These are phyloP conservation scores for Trichosporon asahii DNA, from an alignment of 1,284 basidiomycete species.

Conservation along the genomic window DNA sequence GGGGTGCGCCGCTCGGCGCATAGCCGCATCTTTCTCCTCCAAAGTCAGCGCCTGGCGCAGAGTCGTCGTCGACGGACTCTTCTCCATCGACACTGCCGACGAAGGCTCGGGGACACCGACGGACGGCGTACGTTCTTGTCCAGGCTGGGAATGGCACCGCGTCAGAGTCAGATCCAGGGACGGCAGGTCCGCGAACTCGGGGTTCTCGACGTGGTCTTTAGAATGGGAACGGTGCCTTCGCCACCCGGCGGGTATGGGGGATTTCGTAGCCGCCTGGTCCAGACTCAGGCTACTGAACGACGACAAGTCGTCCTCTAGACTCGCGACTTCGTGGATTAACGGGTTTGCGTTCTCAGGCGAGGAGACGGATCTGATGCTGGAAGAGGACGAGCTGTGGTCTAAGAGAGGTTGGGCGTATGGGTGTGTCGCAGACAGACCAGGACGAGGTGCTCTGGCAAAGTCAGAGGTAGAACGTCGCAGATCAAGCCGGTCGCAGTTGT, in stretches of 20 bases:
- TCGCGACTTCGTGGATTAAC: not conserved
- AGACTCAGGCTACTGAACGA: not conserved
- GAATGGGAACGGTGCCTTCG: not conserved
- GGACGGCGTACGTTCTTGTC: not conserved
- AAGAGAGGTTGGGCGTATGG: not conserved
- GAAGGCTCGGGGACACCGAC: not conserved
- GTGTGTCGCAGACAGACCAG: not conserved
- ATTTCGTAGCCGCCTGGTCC: not conserved
- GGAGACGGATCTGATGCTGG: not conserved
- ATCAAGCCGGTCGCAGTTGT: not conserved
- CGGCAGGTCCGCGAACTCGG: not conserved
- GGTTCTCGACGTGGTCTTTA: not conserved
- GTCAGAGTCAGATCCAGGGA: slow-evolving; percentile 4
- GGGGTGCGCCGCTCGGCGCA: not conserved
- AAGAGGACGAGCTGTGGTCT: not conserved
- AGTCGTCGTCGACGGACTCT: not conserved
- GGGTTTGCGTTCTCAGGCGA: not conserved
- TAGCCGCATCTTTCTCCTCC: not conserved
- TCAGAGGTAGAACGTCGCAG: not conserved
- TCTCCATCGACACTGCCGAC: not conserved
- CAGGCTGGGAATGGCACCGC: not conserved
- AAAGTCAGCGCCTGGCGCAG: not conserved
- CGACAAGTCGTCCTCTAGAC: not conserved
- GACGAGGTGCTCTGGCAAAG: not conserved
- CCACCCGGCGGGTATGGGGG: not conserved